phyloP scores from a whole-genome alignment of 805 yeast species.

The Scheffersomyces coipomensis region DNA sequence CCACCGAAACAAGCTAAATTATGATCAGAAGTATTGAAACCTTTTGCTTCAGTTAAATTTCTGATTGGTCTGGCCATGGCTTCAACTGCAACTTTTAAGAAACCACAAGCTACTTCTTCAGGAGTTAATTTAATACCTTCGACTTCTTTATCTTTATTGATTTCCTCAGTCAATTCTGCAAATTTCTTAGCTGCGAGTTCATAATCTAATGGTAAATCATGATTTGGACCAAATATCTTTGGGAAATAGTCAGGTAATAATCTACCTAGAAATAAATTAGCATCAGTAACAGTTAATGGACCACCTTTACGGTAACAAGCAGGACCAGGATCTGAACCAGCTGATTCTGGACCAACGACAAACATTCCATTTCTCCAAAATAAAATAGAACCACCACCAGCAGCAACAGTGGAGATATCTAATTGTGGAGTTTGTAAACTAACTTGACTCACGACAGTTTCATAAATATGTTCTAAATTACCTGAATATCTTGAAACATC shows the following conservation, averaged over 20 bases:
- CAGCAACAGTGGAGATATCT: constrained; percentile 46
- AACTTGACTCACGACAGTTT: constrained; percentile 45
- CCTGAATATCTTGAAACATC: constrained; percentile 45
- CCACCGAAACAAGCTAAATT: constrained; percentile 36
- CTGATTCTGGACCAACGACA: constrained; percentile 41
- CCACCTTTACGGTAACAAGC: constrained; percentile 41
- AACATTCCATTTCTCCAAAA: constrained; percentile 38
- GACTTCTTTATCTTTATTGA: constrained; percentile 35
- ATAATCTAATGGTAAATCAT: constrained; percentile 29
- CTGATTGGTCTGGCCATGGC: constrained; percentile 34
- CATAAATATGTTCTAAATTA: constrained; percentile 39
- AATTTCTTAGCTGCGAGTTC: constrained; percentile 51
- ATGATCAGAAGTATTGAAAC: constrained; percentile 27
- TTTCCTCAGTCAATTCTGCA: constrained; percentile 42
- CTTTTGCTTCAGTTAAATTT: constrained; percentile 35
- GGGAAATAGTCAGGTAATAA: constrained; percentile 36
- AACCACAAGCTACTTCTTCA: constrained; percentile 33
- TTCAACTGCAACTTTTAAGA: constrained; percentile 33
- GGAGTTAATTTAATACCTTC: constrained; percentile 19
- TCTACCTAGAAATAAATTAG: constrained; percentile 34
- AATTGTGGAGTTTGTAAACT: constrained; percentile 45
- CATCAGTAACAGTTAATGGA: constrained; percentile 40
- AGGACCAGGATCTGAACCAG: constrained; percentile 41
- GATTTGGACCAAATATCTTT: constrained; percentile 37
- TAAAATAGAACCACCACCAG: constrained; percentile 44